A percentile compares a stretch with the other conserved stretches of the same genome.
Evolutionary conservation across 2,329 filamentous ascomycete species (phyloP).

Genomic region (Nothophoma quercina): DNA sequence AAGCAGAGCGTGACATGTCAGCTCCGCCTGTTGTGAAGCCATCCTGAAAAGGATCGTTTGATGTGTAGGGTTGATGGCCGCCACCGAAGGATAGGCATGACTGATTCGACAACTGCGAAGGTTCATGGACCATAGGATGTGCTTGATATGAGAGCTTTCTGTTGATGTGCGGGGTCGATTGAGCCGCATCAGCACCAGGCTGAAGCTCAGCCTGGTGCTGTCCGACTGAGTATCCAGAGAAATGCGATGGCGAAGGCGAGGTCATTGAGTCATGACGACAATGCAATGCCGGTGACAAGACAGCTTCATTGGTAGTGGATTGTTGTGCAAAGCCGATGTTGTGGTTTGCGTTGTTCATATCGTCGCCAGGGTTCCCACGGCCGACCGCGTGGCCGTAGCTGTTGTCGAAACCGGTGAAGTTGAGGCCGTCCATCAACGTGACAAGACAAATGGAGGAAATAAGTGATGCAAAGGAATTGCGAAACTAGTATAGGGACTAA

Average conservation of each 20-base stretch:
- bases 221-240: background rate
- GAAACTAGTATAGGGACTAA: background rate
- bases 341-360: background rate
- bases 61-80: background rate
- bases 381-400: background rate
- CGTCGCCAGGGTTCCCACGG: background rate
- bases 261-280: slow-evolving; percentile 24
- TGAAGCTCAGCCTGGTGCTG: slow-evolving; percentile 28
- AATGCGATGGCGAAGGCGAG: slow-evolving; percentile 2
- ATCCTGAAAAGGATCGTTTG: background rate
- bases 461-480: background rate
- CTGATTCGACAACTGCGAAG: slow-evolving; percentile 23
- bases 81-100: slow-evolving; percentile 11
- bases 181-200: slow-evolving; percentile 24
- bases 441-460: background rate
- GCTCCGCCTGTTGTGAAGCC: background rate
- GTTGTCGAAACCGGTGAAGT: background rate
- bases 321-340: background rate
- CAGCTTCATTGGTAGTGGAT: background rate
- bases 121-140: slow-evolving; percentile 19
- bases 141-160: slow-evolving; percentile 8
- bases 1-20: slow-evolving; percentile 3
- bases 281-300: slow-evolving; percentile 9
- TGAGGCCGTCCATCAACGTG: background rate
- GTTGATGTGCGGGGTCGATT: slow-evolving; percentile 1